A percentile compares a stretch with the other conserved stretches of the same genome.
Evolutionary conservation across 805 yeast genomes (phyloP).

Genomic region (Myxozyma sirexii): DNA sequence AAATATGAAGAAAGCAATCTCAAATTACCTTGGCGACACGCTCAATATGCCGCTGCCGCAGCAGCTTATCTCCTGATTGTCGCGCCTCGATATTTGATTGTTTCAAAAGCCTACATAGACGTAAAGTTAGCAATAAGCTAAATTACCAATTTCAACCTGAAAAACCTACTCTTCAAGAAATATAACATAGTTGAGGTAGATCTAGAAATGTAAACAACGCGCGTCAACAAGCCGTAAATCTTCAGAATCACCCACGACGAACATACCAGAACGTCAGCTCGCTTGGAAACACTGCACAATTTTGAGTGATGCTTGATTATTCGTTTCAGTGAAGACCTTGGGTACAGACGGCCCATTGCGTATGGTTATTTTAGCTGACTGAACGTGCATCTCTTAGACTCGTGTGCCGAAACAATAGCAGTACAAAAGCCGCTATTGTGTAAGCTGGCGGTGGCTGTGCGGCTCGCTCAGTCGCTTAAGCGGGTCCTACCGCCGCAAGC

Average conservation of each 20-base stretch:
- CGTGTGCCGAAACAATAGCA: background rate
- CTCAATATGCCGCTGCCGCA: slow-evolving; percentile 24
- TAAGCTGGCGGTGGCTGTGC: background rate
- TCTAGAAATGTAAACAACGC: slow-evolving; percentile 11
- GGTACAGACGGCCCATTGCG: slow-evolving; percentile 25
- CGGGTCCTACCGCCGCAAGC: background rate
- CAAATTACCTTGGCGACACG: slow-evolving; percentile 17
- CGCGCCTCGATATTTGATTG: slow-evolving; percentile 26
- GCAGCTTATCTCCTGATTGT: slow-evolving; percentile 21
- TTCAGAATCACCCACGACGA: background rate
- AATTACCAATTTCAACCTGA: background rate
- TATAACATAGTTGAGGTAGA: slow-evolving; percentile 28
- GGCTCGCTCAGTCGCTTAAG: background rate
- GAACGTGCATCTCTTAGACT: too few species aligned
- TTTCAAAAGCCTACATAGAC: slow-evolving; percentile 12
- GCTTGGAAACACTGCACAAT: slow-evolving; percentile 9
- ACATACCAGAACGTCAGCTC: slow-evolving; percentile 30
- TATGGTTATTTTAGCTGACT: too few species aligned
- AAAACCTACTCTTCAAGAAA: slow-evolving; percentile 30
- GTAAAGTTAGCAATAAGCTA: background rate
- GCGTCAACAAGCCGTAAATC: background rate
- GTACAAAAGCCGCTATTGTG: background rate
- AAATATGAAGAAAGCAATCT: background rate
- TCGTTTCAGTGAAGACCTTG: slow-evolving; percentile 24
- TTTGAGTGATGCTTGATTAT: slow-evolving; percentile 9